Conservation (phyloP, 371 early-diverging fungal species). For the Rhizomucor miehei region DNA sequence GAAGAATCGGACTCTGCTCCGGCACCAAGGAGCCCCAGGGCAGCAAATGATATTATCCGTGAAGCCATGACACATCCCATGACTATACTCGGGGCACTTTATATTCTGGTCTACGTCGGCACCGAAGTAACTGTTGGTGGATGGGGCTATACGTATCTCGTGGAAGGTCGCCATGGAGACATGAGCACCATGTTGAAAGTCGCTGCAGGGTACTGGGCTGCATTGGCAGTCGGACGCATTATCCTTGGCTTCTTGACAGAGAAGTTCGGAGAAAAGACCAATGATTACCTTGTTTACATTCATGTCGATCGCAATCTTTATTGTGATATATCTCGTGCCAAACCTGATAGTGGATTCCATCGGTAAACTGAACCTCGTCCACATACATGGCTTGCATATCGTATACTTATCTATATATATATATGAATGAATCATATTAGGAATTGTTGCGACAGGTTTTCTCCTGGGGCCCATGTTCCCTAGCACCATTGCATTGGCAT, state of each 20-base stretch:
- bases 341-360: constrained; percentile 17
- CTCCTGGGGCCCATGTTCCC: constrained; percentile 34
- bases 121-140: constrained; percentile 30
- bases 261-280: constrained; percentile 23
- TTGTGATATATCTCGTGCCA: constrained; percentile 11
- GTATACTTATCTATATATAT: background rate
- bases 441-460: constrained; percentile 19
- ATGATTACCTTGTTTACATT: constrained; percentile 20
- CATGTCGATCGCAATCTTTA: constrained; percentile 6
- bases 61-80: constrained; percentile 20
- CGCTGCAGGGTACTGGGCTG: constrained; percentile 35
- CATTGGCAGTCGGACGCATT: constrained; percentile 26
- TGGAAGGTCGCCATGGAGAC: constrained; percentile 22
- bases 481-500: constrained; percentile 27
- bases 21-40: background rate
- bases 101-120: constrained; percentile 31
- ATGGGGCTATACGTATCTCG: constrained; percentile 29
- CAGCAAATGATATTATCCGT: constrained; percentile 7
- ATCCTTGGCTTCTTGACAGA: constrained; percentile 29
- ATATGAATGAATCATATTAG: constrained; percentile 1
- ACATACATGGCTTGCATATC: background rate
- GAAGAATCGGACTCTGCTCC: background rate
- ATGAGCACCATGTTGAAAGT: constrained; percentile 21
- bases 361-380: constrained; percentile 10
- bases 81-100: constrained; percentile 23